phyloP scores from a whole-genome alignment of 495 filamentous ascomycete species.

The Neurospora sp. region DNA sequence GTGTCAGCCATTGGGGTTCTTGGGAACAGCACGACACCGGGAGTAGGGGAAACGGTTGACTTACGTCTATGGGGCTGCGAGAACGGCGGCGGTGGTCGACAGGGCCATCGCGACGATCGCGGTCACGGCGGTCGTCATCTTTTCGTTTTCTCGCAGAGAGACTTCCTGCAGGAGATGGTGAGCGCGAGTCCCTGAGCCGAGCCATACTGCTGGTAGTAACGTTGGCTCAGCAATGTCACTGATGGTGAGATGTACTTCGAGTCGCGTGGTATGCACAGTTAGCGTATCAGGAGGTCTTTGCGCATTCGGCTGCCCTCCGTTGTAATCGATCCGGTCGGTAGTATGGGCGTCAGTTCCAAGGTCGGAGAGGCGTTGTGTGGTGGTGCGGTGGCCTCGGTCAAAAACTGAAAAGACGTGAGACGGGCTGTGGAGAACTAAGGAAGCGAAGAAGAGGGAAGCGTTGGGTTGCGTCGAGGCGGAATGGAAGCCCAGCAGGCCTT shows the following conservation, averaged over 20 bases:
- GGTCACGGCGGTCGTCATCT: slow-evolving; percentile 67
- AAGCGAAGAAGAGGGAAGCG: not conserved
- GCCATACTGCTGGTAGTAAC: slow-evolving; percentile 54
- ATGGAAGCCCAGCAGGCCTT: not conserved
- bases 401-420: not conserved
- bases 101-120: slow-evolving; percentile 44
- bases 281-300: slow-evolving; percentile 1
- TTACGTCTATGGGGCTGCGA: slow-evolving; percentile 61
- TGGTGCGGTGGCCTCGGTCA: not conserved
- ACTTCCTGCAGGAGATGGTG: slow-evolving; percentile 93
- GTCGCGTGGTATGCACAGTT: slow-evolving; percentile 13
- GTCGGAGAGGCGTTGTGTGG: not conserved
- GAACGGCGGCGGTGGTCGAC: slow-evolving; percentile 57
- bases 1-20: slow-evolving; percentile 18
- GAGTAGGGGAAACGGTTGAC: slow-evolving; percentile 12
- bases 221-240: slow-evolving; percentile 41
- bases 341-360: not conserved
- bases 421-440: not conserved
- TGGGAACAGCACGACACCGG: slow-evolving; percentile 1
- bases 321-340: not conserved
- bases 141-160: slow-evolving; percentile 66
- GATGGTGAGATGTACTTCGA: slow-evolving; percentile 54
- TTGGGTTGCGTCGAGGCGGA: not conserved
- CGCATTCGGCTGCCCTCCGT: slow-evolving; percentile 3
- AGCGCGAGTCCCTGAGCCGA: slow-evolving; percentile 86